These are phyloP conservation scores for Clavispora vitiphila DNA, from an alignment of 805 yeast genomes.

Conservation along the genomic window DNA sequence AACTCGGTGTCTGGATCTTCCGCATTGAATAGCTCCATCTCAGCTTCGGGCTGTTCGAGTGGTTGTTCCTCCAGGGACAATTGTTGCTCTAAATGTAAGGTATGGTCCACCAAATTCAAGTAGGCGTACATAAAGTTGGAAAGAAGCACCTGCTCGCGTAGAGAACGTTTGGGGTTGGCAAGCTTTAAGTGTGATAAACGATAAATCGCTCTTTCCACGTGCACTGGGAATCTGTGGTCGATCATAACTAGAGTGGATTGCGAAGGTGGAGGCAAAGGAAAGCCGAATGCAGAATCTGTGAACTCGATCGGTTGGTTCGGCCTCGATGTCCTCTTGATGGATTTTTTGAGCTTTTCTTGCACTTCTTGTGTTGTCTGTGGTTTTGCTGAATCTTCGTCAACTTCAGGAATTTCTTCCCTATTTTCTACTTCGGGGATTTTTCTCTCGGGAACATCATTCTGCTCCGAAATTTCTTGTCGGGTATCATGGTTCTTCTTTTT, in stretches of 20 bases:
- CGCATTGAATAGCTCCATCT: conserved; percentile 12
- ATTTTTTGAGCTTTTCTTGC: conserved; percentile 39
- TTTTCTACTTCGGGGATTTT: conserved; percentile 3
- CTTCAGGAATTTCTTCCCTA: conserved; percentile 5
- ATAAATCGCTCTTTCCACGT: conserved; percentile 93
- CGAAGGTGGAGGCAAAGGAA: conserved; percentile 79
- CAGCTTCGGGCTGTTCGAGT: conserved; percentile 13
- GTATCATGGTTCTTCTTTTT: conserved; percentile 11
- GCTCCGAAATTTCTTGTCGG: conserved; percentile 2
- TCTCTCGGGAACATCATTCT: conserved; percentile 1
- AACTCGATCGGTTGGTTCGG: conserved; percentile 45
- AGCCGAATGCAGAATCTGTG: conserved; percentile 81
- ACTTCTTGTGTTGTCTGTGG: conserved; percentile 35
- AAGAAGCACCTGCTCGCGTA: conserved; percentile 85
- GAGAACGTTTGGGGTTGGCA: conserved; percentile 88
- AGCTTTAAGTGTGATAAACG: conserved; percentile 87
- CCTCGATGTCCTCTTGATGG: conserved; percentile 35
- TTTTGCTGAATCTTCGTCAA: conserved; percentile 16
- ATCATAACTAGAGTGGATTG: conserved; percentile 74
- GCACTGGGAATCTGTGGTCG: conserved; percentile 85
- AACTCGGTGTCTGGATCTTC: conserved; percentile 17
- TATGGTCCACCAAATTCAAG: conserved; percentile 89
- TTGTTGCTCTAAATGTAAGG: conserved; percentile 67
- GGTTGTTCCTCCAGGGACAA: conserved; percentile 20
- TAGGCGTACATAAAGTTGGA: conserved; percentile 98